Conservation (phyloP, 2,329 filamentous ascomycete genomes). For the Nothopassalora personata region DNA sequence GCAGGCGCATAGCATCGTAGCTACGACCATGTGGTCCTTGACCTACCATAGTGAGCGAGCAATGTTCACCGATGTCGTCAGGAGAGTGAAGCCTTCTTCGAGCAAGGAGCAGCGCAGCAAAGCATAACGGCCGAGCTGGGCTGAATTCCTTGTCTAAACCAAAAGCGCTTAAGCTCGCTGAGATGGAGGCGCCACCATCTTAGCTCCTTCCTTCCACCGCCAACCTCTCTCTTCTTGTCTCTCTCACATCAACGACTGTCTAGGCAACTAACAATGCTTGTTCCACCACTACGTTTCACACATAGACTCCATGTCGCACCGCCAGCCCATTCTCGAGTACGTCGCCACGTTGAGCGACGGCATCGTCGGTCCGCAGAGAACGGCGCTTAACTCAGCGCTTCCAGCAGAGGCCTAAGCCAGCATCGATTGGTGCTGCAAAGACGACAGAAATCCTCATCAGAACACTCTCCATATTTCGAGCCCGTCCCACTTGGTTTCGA, state of each 20-base stretch:
- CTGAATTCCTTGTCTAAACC: too few species aligned
- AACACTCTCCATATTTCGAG: not conserved
- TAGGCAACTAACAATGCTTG: not conserved
- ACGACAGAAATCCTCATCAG: not conserved
- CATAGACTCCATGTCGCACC: not conserved
- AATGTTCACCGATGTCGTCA: too few species aligned
- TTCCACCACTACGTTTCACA: not conserved
- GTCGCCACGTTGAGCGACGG: not conserved
- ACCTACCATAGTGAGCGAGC: too few species aligned
- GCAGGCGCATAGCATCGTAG: too few species aligned
- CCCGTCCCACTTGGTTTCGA: not conserved
- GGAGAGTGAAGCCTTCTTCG: too few species aligned
- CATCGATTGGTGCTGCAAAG: constrained; percentile 4
- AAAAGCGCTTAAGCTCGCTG: too few species aligned
- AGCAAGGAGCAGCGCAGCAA: too few species aligned
- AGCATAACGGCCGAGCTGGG: too few species aligned
- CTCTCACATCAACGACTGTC: not conserved
- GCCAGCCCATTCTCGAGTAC: not conserved
- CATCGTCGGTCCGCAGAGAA: not conserved
- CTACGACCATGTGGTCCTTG: too few species aligned
- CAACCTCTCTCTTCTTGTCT: not conserved
- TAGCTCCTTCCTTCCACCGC: not conserved
- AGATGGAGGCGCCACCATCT: not conserved
- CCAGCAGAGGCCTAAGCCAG: not conserved
- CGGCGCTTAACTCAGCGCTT: constrained; percentile 5